Evolutionary conservation across 2,329 filamentous ascomycete genomes (phyloP), one percentile per base, ranked within the genome.

Genomic region (Alternaria sp.): DNA sequence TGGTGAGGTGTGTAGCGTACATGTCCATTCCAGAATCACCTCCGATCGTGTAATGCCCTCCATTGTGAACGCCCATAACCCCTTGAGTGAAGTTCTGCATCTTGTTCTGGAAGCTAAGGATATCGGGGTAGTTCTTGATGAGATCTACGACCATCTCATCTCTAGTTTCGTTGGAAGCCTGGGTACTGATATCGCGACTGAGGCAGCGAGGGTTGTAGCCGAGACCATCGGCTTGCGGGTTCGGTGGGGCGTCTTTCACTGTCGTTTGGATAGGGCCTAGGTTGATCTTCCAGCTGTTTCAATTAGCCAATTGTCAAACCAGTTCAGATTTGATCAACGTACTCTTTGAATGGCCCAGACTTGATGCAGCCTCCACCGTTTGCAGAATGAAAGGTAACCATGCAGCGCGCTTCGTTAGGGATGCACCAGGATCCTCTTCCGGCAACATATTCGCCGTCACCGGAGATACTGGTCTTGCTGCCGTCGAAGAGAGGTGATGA

Each of bases 111-210:
- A 84, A 70, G 4, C 45, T 32, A 4, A 6, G 50, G 28, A 81
- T 81, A 64, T 81, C 83, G 12, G 36, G 54, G 1, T 62, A 63
- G 43, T 86, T 86, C 65, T 85, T 82, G 62, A 88, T 88, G 36
- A 87, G 70, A 8, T 40, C n/a, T 17, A 40, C 36, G 36, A 40
- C 36, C 36, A 40, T 40, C 5, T 40, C 36, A 40, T 40, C 36
- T 40, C n/a, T 4, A 13, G 85, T 83, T 3, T 85, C 84, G 61
- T 82, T 80, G 1, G 61, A 61, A 1, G 65, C 56, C 11, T 66
- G 74, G 1, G 74, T 73, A 49, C 78, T 76, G 28, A 81, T 62
- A 50, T 80, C 76, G 9, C 79, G 73, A 23, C 73, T 70, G 7
- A 79, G 47, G 50, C 79, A 81, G 12, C 78, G 72, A 5, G 74